Conservation (phyloP, 495 filamentous ascomycete species). For the Daldinia childiae region DNA sequence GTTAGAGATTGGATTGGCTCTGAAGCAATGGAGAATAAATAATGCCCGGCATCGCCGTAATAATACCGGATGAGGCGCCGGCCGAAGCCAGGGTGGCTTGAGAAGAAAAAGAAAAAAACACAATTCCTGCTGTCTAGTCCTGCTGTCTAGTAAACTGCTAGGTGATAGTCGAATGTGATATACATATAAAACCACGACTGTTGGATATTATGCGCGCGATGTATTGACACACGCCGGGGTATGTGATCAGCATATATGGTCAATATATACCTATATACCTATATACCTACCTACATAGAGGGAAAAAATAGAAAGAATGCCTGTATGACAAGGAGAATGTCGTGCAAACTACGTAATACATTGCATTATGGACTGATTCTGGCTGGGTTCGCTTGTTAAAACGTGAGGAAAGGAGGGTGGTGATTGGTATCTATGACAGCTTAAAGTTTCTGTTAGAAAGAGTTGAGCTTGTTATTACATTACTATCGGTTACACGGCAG, state of each 20-base stretch:
- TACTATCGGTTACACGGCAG: slow-evolving; percentile 31
- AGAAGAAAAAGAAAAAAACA: neutral
- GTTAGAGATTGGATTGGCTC: slow-evolving; percentile 28
- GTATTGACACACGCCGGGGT: slow-evolving; percentile 10
- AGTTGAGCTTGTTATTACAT: slow-evolving; percentile 42
- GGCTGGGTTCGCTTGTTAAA: slow-evolving; percentile 18
- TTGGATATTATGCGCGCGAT: slow-evolving; percentile 13
- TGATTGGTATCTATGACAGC: slow-evolving; percentile 21
- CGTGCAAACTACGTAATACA: slow-evolving; percentile 21
- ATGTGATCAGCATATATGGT: slow-evolving; percentile 7
- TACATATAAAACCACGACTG: slow-evolving; percentile 7
- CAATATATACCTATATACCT: slow-evolving; percentile 1
- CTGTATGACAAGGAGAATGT: slow-evolving; percentile 17
- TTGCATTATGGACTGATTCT: slow-evolving; percentile 14
- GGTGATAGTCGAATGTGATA: slow-evolving; percentile 13
- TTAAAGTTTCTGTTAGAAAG: slow-evolving; percentile 25
- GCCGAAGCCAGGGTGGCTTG: slow-evolving; percentile 10
- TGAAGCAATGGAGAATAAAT: slow-evolving; percentile 43
- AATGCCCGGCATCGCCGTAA: slow-evolving; percentile 21
- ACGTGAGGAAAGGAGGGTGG: slow-evolving; percentile 15
- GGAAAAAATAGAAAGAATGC: neutral
- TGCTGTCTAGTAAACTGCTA: neutral
- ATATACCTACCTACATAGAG: neutral
- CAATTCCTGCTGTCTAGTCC: neutral
- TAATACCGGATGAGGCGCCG: slow-evolving; percentile 8